Evolutionary conservation across 805 yeast species (phyloP).

Genomic region (Limtongia smithiae): DNA sequence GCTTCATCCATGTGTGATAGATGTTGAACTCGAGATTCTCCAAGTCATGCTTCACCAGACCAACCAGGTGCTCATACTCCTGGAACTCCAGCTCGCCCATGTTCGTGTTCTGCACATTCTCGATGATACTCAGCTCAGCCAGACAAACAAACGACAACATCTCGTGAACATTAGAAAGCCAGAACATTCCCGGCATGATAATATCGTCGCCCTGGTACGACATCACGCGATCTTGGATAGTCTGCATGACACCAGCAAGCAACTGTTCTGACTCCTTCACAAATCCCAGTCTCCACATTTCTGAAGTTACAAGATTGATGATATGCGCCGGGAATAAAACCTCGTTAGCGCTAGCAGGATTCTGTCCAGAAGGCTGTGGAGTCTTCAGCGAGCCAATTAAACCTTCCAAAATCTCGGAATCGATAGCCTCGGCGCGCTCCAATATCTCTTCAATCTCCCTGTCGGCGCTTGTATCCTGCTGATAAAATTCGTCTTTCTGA

Average conservation of each 20-base stretch:
- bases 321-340: conserved; percentile 95
- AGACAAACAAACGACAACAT: conserved; percentile 89
- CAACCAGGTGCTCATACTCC: conserved; percentile 82
- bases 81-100: conserved; percentile 88
- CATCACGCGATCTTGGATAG: conserved; percentile 79
- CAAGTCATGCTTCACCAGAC: conserved; percentile 89
- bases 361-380: conserved; percentile 81
- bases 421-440: conserved; percentile 45
- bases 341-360: conserved; percentile 79
- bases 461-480: conserved; percentile 31
- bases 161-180: conserved; percentile 96
- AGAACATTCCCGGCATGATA: conserved; percentile 89
- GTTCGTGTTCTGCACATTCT: conserved; percentile 74
- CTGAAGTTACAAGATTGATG: conserved; percentile 83
- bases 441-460: conserved; percentile 36
- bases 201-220: conserved; percentile 80
- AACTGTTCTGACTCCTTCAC: conserved; percentile 89
- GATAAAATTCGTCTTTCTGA: conserved; percentile 21
- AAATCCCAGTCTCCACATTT: conserved; percentile 97
- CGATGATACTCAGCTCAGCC: conserved; percentile 88
- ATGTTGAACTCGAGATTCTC: conserved; percentile 90
- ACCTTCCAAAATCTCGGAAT: conserved; percentile 81
- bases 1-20: conserved; percentile 95
- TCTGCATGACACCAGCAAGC: conserved; percentile 80
- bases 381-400: conserved; percentile 77